These are phyloP conservation scores for Poa pratensis DNA, from an alignment of 176 grass and related monocot genomes.

Conservation along the genomic window DNA sequence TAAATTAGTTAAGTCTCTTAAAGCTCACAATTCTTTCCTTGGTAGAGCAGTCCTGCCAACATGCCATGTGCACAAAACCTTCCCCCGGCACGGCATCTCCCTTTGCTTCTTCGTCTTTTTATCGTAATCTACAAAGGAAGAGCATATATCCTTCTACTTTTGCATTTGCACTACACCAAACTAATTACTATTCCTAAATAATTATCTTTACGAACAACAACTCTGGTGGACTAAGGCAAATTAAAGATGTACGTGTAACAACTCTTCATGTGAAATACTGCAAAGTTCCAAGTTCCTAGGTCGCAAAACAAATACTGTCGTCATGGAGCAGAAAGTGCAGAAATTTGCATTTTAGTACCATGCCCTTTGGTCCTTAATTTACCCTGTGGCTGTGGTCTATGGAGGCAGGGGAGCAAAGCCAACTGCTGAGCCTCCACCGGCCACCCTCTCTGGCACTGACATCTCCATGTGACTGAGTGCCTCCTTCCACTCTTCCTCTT, in stretches of 20 bases:
- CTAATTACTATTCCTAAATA: background rate
- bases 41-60: slow-evolving; percentile 49
- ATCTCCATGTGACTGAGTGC: slow-evolving; percentile 55
- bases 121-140: slow-evolving; percentile 53
- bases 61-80: slow-evolving; percentile 69
- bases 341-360: slow-evolving; percentile 10
- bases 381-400: background rate
- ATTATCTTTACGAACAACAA: slow-evolving; percentile 25
- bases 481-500: background rate
- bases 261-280: background rate
- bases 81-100: slow-evolving; percentile 24
- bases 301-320: background rate
- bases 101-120: slow-evolving; percentile 55
- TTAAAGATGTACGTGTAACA: background rate
- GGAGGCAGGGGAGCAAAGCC: slow-evolving; percentile 1
- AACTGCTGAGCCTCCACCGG: slow-evolving; percentile 10
- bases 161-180: slow-evolving; percentile 4
- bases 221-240: background rate
- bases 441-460: slow-evolving; percentile 49
- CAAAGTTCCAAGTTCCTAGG: slow-evolving; percentile 2
- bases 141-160: slow-evolving; percentile 43
- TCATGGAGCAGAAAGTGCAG: background rate
- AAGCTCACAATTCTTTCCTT: slow-evolving; percentile 56
- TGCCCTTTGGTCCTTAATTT: background rate
- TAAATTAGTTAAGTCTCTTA: slow-evolving; percentile 27